These are phyloP conservation scores for Penicillium brevicompactum DNA, from an alignment of 2,329 filamentous ascomycete species.

Conservation along the genomic window DNA sequence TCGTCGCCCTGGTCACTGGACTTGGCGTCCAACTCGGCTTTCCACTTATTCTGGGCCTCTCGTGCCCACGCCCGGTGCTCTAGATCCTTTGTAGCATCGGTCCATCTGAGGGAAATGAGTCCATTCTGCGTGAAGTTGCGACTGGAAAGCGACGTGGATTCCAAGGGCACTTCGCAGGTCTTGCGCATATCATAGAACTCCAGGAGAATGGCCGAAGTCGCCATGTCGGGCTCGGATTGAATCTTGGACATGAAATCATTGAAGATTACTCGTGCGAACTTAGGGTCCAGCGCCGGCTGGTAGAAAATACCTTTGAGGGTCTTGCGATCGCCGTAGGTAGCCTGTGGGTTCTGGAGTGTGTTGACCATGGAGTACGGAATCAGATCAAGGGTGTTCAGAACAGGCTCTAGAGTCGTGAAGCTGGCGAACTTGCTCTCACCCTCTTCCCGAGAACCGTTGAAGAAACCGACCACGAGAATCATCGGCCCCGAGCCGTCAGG, in stretches of 20 bases:
- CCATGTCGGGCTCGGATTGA: slow-evolving; percentile 30
- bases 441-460: slow-evolving; percentile 41
- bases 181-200: slow-evolving; percentile 49
- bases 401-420: slow-evolving; percentile 41
- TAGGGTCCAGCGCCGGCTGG: slow-evolving; percentile 43
- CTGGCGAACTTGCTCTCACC: slow-evolving; percentile 39
- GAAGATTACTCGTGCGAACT: slow-evolving; percentile 35
- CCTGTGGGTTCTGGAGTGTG: slow-evolving; percentile 39
- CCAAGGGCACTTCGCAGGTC: slow-evolving; percentile 37
- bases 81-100: slow-evolving; percentile 39
- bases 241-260: slow-evolving; percentile 34
- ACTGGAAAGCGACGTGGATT: slow-evolving; percentile 50
- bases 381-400: slow-evolving; percentile 40
- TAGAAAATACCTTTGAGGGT: slow-evolving; percentile 51
- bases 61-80: slow-evolving; percentile 45
- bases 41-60: slow-evolving; percentile 31
- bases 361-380: slow-evolving; percentile 49
- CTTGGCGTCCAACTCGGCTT: slow-evolving; percentile 22
- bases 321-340: slow-evolving; percentile 43
- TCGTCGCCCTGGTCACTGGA: not conserved
- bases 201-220: slow-evolving; percentile 37
- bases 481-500: slow-evolving; percentile 34
- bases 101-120: slow-evolving; percentile 46
- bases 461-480: slow-evolving; percentile 35
- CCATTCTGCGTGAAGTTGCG: slow-evolving; percentile 50